Percentiles rank a stretch among this genome's conserved stretches.
Evolutionary conservation across 345 rosid species (phyloP).

Genomic region (Cardamine resedifolia): DNA sequence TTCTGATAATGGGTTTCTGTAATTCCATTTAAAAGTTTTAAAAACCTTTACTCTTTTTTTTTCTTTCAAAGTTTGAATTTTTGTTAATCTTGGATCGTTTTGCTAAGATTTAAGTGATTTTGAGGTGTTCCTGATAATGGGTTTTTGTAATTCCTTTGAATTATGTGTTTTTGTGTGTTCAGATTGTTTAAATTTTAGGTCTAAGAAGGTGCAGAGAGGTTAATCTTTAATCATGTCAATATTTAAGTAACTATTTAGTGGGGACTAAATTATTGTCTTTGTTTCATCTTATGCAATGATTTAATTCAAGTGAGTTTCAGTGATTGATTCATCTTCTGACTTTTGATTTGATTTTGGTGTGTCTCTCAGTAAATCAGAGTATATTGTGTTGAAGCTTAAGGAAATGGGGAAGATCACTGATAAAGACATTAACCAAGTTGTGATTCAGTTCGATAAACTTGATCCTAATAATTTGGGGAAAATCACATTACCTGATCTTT

Average conservation of each 20-base stretch:
- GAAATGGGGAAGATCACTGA: conserved; percentile 84
- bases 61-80: too few relatives aligned
- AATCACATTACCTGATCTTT: conserved; percentile 77
- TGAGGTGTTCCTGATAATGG: background rate
- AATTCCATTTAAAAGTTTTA: too few relatives aligned
- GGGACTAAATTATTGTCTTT: background rate
- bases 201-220: background rate
- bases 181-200: conserved; percentile 1
- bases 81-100: background rate
- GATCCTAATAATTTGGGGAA: conserved; percentile 80
- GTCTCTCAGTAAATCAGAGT: conserved; percentile 67
- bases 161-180: background rate
- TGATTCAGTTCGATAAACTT: conserved; percentile 64
- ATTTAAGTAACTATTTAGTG: background rate
- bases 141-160: background rate
- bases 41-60: too few relatives aligned
- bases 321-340: conserved; percentile 9
- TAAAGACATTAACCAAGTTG: conserved; percentile 67
- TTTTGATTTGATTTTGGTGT: conserved; percentile 6
- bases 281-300: conserved; percentile 12
- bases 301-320: background rate
- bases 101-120: background rate
- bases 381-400: conserved; percentile 84
- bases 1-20: too few relatives aligned
- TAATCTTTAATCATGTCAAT: conserved; percentile 24